These are phyloP conservation scores for Dalbergia cochinchinensis DNA, from an alignment of 306 rosid species.

Conservation along the genomic window DNA sequence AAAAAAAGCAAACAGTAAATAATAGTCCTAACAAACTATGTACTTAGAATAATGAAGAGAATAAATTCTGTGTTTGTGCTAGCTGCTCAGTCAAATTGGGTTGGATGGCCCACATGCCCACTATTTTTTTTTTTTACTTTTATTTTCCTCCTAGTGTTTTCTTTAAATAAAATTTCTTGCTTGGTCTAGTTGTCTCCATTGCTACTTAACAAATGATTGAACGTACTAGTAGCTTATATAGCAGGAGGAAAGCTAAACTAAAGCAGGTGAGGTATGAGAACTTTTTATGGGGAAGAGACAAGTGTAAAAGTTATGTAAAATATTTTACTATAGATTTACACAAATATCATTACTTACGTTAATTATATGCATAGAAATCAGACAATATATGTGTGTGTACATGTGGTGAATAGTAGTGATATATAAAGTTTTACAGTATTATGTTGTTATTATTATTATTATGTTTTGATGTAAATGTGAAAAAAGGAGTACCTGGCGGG, in stretches of 20 bases:
- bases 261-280: too few relatives aligned
- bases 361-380: neutral
- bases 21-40: neutral
- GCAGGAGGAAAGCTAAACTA: too few relatives aligned
- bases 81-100: conserved; percentile 34
- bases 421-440: too few relatives aligned
- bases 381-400: neutral
- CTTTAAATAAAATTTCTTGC: neutral
- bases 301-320: too few relatives aligned
- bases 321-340: too few relatives aligned
- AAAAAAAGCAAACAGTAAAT: conserved; percentile 1
- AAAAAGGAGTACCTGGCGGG: conserved; percentile 71
- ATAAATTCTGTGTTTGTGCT: conserved; percentile 37
- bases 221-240: too few relatives aligned
- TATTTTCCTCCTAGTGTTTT: neutral
- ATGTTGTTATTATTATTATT: too few relatives aligned
- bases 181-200: neutral
- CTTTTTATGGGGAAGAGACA: too few relatives aligned
- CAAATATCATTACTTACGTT: neutral
- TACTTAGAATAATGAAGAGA: conserved; percentile 24
- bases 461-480: neutral
- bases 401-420: too few relatives aligned
- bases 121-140: neutral
- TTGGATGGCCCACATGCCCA: conserved; percentile 18
- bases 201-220: neutral